phyloP scores from a whole-genome alignment of 2,329 filamentous ascomycete genomes.

The Fusarium coicis region DNA sequence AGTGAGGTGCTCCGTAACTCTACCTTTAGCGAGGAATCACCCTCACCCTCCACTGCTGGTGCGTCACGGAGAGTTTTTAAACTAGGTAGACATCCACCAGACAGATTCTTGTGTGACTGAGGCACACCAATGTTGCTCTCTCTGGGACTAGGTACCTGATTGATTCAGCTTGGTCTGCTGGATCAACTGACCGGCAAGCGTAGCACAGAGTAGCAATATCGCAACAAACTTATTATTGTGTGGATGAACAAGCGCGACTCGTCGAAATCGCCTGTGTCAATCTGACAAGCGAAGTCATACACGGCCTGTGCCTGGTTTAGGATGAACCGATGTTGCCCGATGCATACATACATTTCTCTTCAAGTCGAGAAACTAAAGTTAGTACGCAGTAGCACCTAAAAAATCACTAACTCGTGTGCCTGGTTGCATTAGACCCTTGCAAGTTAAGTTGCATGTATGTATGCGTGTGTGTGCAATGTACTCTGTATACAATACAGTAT shows the following conservation, averaged over 20 bases:
- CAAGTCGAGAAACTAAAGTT: not conserved
- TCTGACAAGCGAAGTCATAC: constrained; percentile 8
- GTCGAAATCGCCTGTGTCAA: constrained; percentile 3
- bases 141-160: not conserved
- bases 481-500: constrained; percentile 7
- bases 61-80: constrained; percentile 28
- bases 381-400: constrained; percentile 15
- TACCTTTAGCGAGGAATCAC: constrained; percentile 14
- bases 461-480: not conserved
- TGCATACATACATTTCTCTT: not conserved
- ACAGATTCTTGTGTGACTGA: constrained; percentile 6
- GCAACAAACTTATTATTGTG: constrained; percentile 2
- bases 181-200: not conserved
- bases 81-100: not conserved
- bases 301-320: not conserved
- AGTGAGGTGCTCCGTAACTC: not conserved
- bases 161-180: not conserved
- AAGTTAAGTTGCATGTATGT: constrained; percentile 5
- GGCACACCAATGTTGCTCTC: not conserved
- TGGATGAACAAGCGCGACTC: constrained; percentile 18
- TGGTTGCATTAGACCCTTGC: constrained; percentile 24
- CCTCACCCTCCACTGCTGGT: constrained; percentile 13
- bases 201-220: constrained; percentile 7
- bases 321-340: constrained; percentile 1
- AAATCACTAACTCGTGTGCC: constrained; percentile 28